A percentile compares a stretch with the other conserved stretches of the same genome.
These are phyloP conservation scores for Syzygium oleosum DNA, from an alignment of 345 rosid genomes.

Conservation along the genomic window DNA sequence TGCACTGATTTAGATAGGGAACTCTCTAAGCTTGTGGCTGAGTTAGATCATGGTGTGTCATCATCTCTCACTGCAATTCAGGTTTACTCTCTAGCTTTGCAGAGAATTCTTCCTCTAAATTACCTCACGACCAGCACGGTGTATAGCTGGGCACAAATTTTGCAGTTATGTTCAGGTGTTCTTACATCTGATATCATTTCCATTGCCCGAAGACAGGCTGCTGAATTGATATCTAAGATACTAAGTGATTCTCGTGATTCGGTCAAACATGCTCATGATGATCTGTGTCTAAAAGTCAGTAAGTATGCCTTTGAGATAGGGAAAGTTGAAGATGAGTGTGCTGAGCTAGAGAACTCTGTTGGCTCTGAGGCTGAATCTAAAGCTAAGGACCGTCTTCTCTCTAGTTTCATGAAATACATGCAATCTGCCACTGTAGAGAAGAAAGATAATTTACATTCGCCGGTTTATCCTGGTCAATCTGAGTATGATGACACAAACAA, in stretches of 20 bases:
- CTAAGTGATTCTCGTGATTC: conserved; percentile 44
- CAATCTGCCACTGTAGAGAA: conserved; percentile 46
- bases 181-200: conserved; percentile 60
- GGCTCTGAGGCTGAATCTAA: conserved; percentile 57
- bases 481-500: conserved; percentile 26
- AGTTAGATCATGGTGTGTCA: conserved; percentile 60
- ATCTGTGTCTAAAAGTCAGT: conserved; percentile 50
- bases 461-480: conserved; percentile 18
- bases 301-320: conserved; percentile 49
- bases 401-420: conserved; percentile 59
- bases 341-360: conserved; percentile 51
- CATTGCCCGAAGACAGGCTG: conserved; percentile 64
- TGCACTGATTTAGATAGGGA: conserved; percentile 80
- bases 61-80: conserved; percentile 56
- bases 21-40: conserved; percentile 53
- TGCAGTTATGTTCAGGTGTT: conserved; percentile 66
- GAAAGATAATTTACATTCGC: conserved; percentile 34
- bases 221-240: conserved; percentile 48
- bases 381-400: conserved; percentile 68
- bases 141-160: conserved; percentile 75
- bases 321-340: conserved; percentile 52
- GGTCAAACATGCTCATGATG: conserved; percentile 37
- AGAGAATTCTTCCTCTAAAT: conserved; percentile 74
- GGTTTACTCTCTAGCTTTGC: conserved; percentile 66
- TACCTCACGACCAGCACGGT: conserved; percentile 64